Evolutionary conservation across 192 early-diverging fungal genomes (phyloP).

Genomic region (Physocladia obscura): DNA sequence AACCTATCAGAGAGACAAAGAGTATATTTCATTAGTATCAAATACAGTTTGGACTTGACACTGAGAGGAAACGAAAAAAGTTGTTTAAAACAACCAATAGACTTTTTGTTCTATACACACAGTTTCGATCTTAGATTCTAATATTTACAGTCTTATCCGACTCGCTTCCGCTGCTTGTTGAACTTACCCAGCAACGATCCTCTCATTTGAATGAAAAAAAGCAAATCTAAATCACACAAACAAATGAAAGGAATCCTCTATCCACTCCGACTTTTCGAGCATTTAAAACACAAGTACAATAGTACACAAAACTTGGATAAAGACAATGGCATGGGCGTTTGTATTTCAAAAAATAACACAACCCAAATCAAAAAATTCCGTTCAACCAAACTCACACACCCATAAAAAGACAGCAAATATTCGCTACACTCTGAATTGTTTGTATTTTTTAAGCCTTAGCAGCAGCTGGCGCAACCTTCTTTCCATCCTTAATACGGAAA

Average conservation of each 20-base stretch:
- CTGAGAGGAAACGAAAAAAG: no score
- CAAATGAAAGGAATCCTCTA: background rate
- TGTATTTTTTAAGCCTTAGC: conserved; percentile 17
- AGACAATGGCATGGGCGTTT: background rate
- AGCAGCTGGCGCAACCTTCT: conserved; percentile 13
- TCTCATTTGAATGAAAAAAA: conserved; percentile 22
- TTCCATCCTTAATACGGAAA: conserved; percentile 58
- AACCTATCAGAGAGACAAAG: no score
- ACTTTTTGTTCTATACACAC: no score
- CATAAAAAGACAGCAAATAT: background rate
- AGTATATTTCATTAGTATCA: no score
- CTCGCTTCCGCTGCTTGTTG: no score
- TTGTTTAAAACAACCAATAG: no score
- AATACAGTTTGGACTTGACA: no score
- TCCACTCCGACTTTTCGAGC: no score
- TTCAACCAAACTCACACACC: background rate
- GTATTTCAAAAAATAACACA: background rate
- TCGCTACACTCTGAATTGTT: background rate
- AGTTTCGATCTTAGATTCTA: no score
- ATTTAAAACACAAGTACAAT: background rate
- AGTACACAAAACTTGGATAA: background rate
- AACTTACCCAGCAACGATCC: conserved; percentile 17
- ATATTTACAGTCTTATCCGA: no score
- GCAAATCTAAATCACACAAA: conserved; percentile 3
- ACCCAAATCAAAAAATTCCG: background rate